Conservation (phyloP, 352 stramenopile genomes). For the Globisporangium irregulare region DNA sequence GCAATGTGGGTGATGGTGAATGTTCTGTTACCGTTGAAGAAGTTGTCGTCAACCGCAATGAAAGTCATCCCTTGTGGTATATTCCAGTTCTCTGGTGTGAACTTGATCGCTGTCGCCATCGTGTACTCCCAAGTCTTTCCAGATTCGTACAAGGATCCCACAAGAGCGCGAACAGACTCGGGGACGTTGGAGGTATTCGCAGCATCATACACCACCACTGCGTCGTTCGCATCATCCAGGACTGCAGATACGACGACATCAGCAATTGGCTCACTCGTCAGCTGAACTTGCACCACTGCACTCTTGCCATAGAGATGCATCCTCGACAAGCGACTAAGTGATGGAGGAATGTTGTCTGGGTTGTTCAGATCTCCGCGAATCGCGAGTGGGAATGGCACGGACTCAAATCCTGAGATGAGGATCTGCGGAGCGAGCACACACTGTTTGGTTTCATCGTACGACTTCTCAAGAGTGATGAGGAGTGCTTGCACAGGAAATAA, state of each 20-base stretch:
- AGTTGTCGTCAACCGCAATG: conserved; percentile 61
- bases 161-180: conserved; percentile 20
- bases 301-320: conserved; percentile 49
- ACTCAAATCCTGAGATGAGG: conserved; percentile 30
- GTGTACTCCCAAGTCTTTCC: conserved; percentile 28
- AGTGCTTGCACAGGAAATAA: conserved; percentile 27
- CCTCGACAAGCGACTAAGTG: conserved; percentile 39
- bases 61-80: conserved; percentile 46
- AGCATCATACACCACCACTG: conserved; percentile 40
- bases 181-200: conserved; percentile 24
- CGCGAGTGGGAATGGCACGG: conserved; percentile 44
- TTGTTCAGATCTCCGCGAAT: conserved; percentile 40
- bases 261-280: conserved; percentile 55
- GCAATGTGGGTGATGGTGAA: conserved; percentile 33
- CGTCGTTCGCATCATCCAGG: conserved; percentile 21
- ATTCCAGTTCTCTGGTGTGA: conserved; percentile 61
- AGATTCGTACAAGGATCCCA: conserved; percentile 43
- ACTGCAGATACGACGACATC: conserved; percentile 43
- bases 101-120: conserved; percentile 43
- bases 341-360: conserved; percentile 30
- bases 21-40: conserved; percentile 46
- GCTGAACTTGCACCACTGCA: conserved; percentile 31
- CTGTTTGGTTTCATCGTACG: conserved; percentile 42
- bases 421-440: conserved; percentile 44
- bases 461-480: conserved; percentile 47